These are phyloP conservation scores for Xerocomus spinulosus DNA, from an alignment of 768 basidiomycete species.

Conservation along the genomic window DNA sequence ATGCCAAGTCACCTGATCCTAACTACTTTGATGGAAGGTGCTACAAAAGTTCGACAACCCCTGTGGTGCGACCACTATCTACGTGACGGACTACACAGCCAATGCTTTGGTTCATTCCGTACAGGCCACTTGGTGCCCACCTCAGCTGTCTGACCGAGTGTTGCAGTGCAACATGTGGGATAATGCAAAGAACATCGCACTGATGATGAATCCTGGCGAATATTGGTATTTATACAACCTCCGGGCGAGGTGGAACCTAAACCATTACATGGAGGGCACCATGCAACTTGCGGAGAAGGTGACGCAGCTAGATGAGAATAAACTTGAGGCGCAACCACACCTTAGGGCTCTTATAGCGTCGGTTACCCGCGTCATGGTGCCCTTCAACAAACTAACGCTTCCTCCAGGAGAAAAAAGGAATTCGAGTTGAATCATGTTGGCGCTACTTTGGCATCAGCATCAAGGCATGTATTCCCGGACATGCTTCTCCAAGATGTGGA, in stretches of 20 bases:
- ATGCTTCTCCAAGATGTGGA: slow-evolving; percentile 46
- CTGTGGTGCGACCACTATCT: slow-evolving; percentile 42
- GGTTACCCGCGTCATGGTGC: slow-evolving; percentile 18
- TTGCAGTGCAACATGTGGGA: slow-evolving; percentile 63
- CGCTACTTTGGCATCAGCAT: slow-evolving; percentile 21
- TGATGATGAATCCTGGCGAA: slow-evolving; percentile 42
- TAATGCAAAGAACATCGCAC: slow-evolving; percentile 38
- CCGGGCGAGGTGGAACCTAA: slow-evolving; percentile 37
- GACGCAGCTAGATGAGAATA: slow-evolving; percentile 37
- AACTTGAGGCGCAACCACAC: slow-evolving; percentile 32
- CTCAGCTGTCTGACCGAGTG: slow-evolving; percentile 39
- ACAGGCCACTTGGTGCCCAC: slow-evolving; percentile 46
- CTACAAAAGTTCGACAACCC: slow-evolving; percentile 39
- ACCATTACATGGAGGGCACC: slow-evolving; percentile 51
- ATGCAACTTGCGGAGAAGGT: slow-evolving; percentile 43
- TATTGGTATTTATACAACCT: slow-evolving; percentile 53
- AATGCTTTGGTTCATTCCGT: slow-evolving; percentile 33
- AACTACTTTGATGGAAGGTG: slow-evolving; percentile 36
- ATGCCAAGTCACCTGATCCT: neutral
- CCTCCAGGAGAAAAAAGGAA: slow-evolving; percentile 46
- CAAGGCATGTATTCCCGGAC: slow-evolving; percentile 36
- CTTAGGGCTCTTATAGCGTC: slow-evolving; percentile 53
- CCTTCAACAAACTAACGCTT: slow-evolving; percentile 3
- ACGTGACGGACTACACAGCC: slow-evolving; percentile 63
- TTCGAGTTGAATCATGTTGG: slow-evolving; percentile 25